Base-by-base conservation (phyloP, 768 basidiomycete species). In the Kwoniella botswanensis region DNA sequence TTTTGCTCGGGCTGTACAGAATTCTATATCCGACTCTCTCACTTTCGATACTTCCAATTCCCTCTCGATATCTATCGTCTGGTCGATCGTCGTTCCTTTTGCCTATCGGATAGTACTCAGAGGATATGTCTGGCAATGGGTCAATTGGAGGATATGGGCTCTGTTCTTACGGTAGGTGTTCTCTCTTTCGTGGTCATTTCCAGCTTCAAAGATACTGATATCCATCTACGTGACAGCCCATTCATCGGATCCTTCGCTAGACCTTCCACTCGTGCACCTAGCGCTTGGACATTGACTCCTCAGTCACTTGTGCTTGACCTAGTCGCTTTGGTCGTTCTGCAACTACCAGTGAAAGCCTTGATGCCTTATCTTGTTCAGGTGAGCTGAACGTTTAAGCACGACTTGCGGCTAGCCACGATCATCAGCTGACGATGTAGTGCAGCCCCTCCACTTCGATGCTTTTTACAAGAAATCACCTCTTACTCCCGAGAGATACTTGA, bases 361-460 rank as follows among this genome's bases (percentile, higher is more conserved):
- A 76, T 72, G 50, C 74, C 80, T 10, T 78, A 78, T 61, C 60
- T 80, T 18, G 77, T 73, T 1, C 72, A 78, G 62, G 82, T 83
- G 52, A 67, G 79, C 59, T 56, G 46, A 17, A 0, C 0, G 1
- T 12, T 18, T 6, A 65, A 2, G 5, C 1, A n/a, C 21, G 21
- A 26, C 21, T 7, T 17, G 7, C 7, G 35, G 6, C 6, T 35
- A 35, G 35, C 35, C 35, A 26, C 21, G 24, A n/a, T 11, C 10
- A 6, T 21, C 18, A 54, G 70, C 73, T 78, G 65, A 79, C 35
- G 13, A 12, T 6, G 5, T 43, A 13, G 10, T 46, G 10, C 55
- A 82, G 80, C 80, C 79, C 5, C 68, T 83, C 18, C 67, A 77
- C 43, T 83, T 81, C 63, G 76, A 77, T 12, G 60, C 74, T 0